These are phyloP conservation scores for Emmonsia crescens DNA, from an alignment of 2,329 filamentous ascomycete species.

Conservation along the genomic window DNA sequence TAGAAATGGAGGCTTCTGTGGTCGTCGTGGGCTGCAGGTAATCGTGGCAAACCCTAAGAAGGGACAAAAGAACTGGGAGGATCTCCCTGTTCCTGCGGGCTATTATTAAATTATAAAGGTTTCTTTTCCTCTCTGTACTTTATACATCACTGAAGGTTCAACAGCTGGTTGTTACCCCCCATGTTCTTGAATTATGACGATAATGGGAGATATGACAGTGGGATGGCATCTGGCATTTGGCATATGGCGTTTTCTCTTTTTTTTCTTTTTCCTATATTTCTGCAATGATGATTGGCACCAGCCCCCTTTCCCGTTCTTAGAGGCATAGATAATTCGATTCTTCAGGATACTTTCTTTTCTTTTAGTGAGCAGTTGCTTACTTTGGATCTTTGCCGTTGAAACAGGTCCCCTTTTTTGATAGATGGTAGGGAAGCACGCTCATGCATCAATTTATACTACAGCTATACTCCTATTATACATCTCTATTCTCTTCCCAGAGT, in stretches of 20 bases:
- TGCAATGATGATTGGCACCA: conserved; percentile 1
- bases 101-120: neutral
- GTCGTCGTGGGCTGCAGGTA: conserved; percentile 32
- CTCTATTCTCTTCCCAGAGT: neutral
- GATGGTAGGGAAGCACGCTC: neutral
- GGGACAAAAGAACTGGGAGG: conserved; percentile 37
- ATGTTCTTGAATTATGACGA: neutral
- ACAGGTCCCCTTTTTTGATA: neutral
- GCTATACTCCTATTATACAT: neutral
- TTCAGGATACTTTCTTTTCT: neutral
- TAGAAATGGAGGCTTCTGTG: conserved; percentile 37
- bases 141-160: neutral
- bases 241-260: neutral
- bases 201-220: neutral
- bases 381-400: neutral
- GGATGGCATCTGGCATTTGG: neutral
- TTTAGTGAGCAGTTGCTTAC: neutral
- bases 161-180: neutral
- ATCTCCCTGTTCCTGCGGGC: conserved; percentile 27
- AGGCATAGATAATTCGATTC: neutral
- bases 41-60: conserved; percentile 33
- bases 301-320: neutral
- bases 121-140: neutral
- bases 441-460: neutral
- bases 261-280: neutral